Base-by-base conservation (phyloP, 768 basidiomycete genomes). In the Agrocybe praecox region DNA sequence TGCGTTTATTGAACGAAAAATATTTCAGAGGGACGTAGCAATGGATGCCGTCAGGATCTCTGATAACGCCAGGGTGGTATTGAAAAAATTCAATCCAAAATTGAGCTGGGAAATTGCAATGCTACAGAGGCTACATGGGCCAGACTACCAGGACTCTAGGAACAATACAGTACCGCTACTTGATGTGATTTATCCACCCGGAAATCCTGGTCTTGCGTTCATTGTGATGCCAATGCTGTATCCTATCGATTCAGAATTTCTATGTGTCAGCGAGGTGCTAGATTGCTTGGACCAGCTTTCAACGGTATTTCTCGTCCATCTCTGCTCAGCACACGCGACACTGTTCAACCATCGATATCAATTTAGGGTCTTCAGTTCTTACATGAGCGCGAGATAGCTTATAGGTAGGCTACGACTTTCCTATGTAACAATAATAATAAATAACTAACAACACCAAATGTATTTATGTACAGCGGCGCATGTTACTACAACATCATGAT, bases 131-230 rank as follows among this genome's bases (percentile, higher is more conserved):
- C 47, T 69, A n/a, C 52, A 52, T n/a, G 60, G 56, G 5, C 48
- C 52, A 26, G 50, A 46, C 2, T 9, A 53, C 6, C 43, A 42
- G 0, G 63, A 69, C 50, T 55, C 65, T n/a, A 33, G 65, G 17
- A 72, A 69, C 48, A 57, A 57, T 45, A 50, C 61, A 9, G 62
- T 66, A 1, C 67, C 65, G 1, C 42, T 72, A 5, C 56, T 67
- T 1, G 67, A 68, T 36, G 34, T 65, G 2, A 58, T 71, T 6
- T 60, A 51, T 1, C 42, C 65, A 15, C 68, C 68, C 9, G 49
- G 57, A 36, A 42, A 58, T 33, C 42, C 59, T 12, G 21, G 26
- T 8, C 33, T 24, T n/a, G 60, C 50, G 1, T 23, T 69, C 2
- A n/a, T 67, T 24, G 66, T 67, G 2, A 65, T 68, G 60, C 67